A percentile compares a stretch with the other conserved stretches of the same genome.
Evolutionary conservation across 2,329 filamentous ascomycete genomes (phyloP).

Genomic region (Mycocentrospora acerina): DNA sequence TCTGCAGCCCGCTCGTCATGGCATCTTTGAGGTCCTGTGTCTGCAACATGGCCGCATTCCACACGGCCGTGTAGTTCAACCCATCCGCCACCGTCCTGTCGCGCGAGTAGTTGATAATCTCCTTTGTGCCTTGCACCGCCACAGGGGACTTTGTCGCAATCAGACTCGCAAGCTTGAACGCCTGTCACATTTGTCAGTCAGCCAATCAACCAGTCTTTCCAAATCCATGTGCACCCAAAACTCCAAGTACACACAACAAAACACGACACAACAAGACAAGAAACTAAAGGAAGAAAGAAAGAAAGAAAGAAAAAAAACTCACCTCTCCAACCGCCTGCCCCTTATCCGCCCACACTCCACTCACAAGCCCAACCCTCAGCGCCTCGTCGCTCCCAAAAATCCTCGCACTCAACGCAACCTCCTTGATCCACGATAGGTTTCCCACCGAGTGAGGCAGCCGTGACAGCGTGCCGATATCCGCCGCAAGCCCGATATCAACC

Average conservation of each 20-base stretch:
- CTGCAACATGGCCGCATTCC: slow-evolving; percentile 85
- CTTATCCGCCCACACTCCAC: slow-evolving; percentile 63
- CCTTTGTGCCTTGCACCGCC: slow-evolving; percentile 84
- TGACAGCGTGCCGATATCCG: slow-evolving; percentile 74
- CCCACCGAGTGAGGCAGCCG: slow-evolving; percentile 74
- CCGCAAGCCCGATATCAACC: slow-evolving; percentile 78
- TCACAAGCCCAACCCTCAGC: slow-evolving; percentile 68
- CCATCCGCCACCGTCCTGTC: slow-evolving; percentile 78
- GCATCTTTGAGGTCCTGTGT: slow-evolving; percentile 74
- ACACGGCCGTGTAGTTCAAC: slow-evolving; percentile 79
- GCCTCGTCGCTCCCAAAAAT: slow-evolving; percentile 71
- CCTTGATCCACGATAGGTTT: slow-evolving; percentile 74
- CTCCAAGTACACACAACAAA: not conserved
- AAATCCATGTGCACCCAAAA: not conserved
- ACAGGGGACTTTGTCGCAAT: slow-evolving; percentile 84
- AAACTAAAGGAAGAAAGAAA: not conserved
- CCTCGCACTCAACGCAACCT: slow-evolving; percentile 71
- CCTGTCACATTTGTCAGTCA: too few species aligned
- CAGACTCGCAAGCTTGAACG: slow-evolving; percentile 61
- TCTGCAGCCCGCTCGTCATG: slow-evolving; percentile 74
- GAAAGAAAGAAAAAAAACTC: not conserved
- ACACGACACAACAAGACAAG: not conserved
- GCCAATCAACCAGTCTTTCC: not conserved
- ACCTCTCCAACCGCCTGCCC: slow-evolving; percentile 58
- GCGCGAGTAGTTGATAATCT: slow-evolving; percentile 77